Evolutionary conservation across 805 yeast genomes (phyloP), one percentile per base, ranked within the genome.

Genomic region (Torulaspora franciscae): DNA sequence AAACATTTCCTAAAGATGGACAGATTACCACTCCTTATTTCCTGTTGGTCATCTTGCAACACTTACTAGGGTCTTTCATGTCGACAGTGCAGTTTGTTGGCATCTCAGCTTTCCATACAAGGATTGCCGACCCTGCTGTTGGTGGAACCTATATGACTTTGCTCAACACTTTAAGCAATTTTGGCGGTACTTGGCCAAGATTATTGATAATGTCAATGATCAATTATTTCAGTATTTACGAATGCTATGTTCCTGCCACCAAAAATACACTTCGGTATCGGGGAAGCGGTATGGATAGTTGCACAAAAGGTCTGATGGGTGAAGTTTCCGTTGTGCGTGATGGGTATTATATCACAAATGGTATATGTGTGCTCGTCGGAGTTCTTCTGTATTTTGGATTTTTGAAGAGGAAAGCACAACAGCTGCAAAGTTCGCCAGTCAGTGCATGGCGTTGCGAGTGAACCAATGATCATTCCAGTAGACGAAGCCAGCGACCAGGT

Each of bases 91-190:
- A 91, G 66, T 91, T 93, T 68, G 98, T 93, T 14, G 85, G 95
- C 1, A 80, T 93, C 34, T 84, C 89, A 59, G 95, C 98, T 0
- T 93, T 93, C 73, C 97, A 91, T 67, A 91, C 97, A 2, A 81
- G 83, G 55, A 85, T 93, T 43, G 96, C 99, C 1, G 99, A 93
- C 62, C 98, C 99, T 0, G 67, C 81, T 14, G 86, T 93, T 56
- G 99, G 99, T 13, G 99, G 99, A 1, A 93, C 99, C 0, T 93
- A 93, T 64, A 91, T 93, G 98, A 93, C 99, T 0, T 82, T 95
- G 0, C 71, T 93, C 47, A 93, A 93, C 65, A 93, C 99, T 0
- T 71, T 93, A 38, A 80, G 95, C 33, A 93, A 93, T 62, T 74
- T 91, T 46, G 99, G 99, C 19, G 99, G 99, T 8, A 93, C 95